These are phyloP conservation scores for Phytophthora pini DNA, from an alignment of 352 stramenopile genomes.

Conservation along the genomic window DNA sequence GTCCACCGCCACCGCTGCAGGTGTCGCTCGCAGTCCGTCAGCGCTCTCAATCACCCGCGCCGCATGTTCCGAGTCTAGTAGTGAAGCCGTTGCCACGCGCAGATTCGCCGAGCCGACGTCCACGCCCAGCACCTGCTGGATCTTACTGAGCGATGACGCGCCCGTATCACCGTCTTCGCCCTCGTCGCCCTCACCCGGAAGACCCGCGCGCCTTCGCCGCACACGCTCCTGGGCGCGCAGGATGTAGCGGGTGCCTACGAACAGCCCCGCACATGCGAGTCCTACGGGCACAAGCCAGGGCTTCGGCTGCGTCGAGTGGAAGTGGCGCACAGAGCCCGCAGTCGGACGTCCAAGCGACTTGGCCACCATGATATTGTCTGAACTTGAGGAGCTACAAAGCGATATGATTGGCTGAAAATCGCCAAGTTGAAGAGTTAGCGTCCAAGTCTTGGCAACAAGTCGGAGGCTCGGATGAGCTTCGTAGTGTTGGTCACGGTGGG, in stretches of 20 bases:
- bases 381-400: constrained; percentile 6
- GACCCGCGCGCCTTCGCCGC: constrained; percentile 43
- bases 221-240: constrained; percentile 67
- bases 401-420: constrained; percentile 33
- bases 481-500: constrained; percentile 47
- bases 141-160: constrained; percentile 20
- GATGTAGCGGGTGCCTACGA: constrained; percentile 63
- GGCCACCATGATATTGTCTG: constrained; percentile 1
- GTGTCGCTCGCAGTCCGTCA: constrained; percentile 59
- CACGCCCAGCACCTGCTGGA: constrained; percentile 60
- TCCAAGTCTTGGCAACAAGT: constrained; percentile 40
- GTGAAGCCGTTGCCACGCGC: constrained; percentile 48
- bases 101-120: constrained; percentile 64
- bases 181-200: constrained; percentile 54
- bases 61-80: constrained; percentile 20
- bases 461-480: constrained; percentile 52
- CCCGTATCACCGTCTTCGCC: constrained; percentile 20
- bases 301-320: constrained; percentile 59
- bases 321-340: constrained; percentile 34
- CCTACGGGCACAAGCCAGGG: constrained; percentile 62
- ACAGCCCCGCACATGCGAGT: constrained; percentile 51
- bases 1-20: constrained; percentile 64
- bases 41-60: constrained; percentile 65
- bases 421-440: constrained; percentile 20
- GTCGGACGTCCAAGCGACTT: neutral